Evolutionary conservation across 768 basidiomycete species (phyloP).

Genomic region (Mrakia frigida): DNA sequence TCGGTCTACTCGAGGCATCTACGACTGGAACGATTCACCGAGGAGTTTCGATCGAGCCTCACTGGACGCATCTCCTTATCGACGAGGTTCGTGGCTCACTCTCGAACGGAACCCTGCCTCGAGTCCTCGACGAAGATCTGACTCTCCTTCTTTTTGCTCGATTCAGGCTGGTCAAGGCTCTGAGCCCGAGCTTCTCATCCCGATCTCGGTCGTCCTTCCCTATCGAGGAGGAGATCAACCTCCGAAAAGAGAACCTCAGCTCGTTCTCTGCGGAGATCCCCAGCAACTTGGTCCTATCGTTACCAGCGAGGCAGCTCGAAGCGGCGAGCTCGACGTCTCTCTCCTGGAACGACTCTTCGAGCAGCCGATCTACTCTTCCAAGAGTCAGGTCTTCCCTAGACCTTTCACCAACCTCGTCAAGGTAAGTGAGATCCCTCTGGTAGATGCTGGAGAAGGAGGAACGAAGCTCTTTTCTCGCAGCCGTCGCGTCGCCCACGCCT

Average conservation of each 20-base stretch:
- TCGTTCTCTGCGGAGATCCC: constrained; percentile 43
- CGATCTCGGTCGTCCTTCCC: constrained; percentile 38
- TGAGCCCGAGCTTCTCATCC: constrained; percentile 43
- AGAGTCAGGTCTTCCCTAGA: neutral
- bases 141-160: neutral
- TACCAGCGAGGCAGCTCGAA: constrained; percentile 37
- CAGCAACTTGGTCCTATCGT: constrained; percentile 45
- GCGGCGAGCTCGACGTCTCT: constrained; percentile 42
- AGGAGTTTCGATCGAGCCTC: constrained; percentile 29
- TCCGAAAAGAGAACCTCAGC: constrained; percentile 32
- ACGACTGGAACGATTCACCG: constrained; percentile 34
- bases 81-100: constrained; percentile 40
- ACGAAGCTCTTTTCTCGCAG: too few relatives aligned
- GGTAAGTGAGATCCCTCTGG: too few relatives aligned
- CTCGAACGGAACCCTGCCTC: neutral
- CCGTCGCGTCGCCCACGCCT: neutral
- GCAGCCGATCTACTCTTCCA: constrained; percentile 35
- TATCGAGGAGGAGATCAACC: constrained; percentile 3
- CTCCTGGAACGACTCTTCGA: constrained; percentile 43
- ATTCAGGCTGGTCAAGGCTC: constrained; percentile 44
- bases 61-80: constrained; percentile 45
- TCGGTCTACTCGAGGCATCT: constrained; percentile 37
- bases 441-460: too few relatives aligned
- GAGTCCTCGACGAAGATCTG: neutral
- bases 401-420: constrained; percentile 34